A percentile compares a stretch with the other conserved stretches of the same genome.
phyloP scores from a whole-genome alignment of 371 early-diverging fungal species.

The Mucor irregularis region DNA sequence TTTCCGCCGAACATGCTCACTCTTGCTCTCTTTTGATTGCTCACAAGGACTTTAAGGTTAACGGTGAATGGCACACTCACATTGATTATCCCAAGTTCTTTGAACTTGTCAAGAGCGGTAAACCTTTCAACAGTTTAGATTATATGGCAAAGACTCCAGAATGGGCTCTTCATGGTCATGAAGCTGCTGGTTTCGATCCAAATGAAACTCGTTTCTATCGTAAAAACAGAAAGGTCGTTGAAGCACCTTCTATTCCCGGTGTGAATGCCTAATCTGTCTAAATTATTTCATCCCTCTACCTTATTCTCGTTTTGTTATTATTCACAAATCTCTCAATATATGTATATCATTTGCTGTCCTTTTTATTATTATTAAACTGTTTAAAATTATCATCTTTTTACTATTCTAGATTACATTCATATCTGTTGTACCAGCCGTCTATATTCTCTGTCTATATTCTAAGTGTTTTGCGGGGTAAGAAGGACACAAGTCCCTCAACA shows the following conservation, averaged over 20 bases:
- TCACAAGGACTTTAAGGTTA: constrained; percentile 65
- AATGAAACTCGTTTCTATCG: constrained; percentile 70
- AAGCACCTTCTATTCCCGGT: constrained; percentile 19
- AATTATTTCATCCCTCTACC: not conserved
- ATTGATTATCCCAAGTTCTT: constrained; percentile 81
- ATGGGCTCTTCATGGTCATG: constrained; percentile 79
- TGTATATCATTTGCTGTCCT: not conserved
- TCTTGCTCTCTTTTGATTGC: constrained; percentile 77
- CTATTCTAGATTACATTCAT: not conserved
- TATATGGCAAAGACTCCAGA: constrained; percentile 75
- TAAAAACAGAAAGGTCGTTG: constrained; percentile 48
- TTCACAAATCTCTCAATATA: too few species aligned
- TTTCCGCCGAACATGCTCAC: constrained; percentile 79
- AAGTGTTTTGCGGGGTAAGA: constrained; percentile 18
- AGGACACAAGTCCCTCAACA: constrained; percentile 14
- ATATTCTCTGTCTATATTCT: not conserved
- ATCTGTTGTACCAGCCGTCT: not conserved
- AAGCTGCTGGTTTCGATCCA: constrained; percentile 79
- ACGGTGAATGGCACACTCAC: constrained; percentile 79
- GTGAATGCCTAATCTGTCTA: not conserved
- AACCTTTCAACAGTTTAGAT: constrained; percentile 69
- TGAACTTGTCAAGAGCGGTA: constrained; percentile 62
- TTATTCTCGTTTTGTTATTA: too few species aligned
- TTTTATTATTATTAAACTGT: not conserved
- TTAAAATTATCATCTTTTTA: constrained; percentile 1